Percentiles rank a stretch among this genome's conserved stretches.
Evolutionary conservation across 495 filamentous ascomycete species (phyloP).

Genomic region (Pseudoneurospora amorphoporcata): DNA sequence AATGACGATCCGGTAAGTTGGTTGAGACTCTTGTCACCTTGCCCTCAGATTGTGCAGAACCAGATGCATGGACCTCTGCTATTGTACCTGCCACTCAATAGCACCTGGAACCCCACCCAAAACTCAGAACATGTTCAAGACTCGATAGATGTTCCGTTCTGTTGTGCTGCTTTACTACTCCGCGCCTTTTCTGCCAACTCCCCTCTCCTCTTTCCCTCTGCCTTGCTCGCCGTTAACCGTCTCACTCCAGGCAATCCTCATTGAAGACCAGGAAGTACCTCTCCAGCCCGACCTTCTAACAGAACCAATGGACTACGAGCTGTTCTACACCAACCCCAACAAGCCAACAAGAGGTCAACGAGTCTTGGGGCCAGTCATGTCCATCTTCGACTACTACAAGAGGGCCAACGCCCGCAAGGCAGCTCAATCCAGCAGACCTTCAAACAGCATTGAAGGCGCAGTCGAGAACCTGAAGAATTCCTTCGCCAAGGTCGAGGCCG

Average conservation of each 20-base stretch:
- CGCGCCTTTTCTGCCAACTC: background rate
- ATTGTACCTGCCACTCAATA: conserved; percentile 1
- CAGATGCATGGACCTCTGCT: background rate
- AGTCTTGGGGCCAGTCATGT: conserved; percentile 35
- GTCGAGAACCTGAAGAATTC: conserved; percentile 26
- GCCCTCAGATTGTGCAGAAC: background rate
- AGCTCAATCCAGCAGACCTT: background rate
- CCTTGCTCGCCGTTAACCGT: conserved; percentile 4
- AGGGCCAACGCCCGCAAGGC: conserved; percentile 9
- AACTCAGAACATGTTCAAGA: background rate
- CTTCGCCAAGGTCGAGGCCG: conserved; percentile 24
- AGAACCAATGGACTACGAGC: conserved; percentile 31
- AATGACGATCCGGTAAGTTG: conserved; percentile 46
- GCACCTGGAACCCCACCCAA: background rate
- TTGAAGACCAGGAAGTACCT: conserved; percentile 26
- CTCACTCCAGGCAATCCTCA: conserved; percentile 26
- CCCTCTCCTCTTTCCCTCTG: background rate
- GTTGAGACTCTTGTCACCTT: conserved; percentile 6
- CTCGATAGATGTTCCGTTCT: background rate
- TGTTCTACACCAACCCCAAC: conserved; percentile 29
- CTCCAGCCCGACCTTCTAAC: background rate
- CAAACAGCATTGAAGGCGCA: background rate
- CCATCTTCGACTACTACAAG: conserved; percentile 32
- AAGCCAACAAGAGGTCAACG: conserved; percentile 19
- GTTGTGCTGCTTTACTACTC: background rate